Base-by-base conservation (phyloP, 78 protist species). In the Protostelium mycophagum region DNA sequence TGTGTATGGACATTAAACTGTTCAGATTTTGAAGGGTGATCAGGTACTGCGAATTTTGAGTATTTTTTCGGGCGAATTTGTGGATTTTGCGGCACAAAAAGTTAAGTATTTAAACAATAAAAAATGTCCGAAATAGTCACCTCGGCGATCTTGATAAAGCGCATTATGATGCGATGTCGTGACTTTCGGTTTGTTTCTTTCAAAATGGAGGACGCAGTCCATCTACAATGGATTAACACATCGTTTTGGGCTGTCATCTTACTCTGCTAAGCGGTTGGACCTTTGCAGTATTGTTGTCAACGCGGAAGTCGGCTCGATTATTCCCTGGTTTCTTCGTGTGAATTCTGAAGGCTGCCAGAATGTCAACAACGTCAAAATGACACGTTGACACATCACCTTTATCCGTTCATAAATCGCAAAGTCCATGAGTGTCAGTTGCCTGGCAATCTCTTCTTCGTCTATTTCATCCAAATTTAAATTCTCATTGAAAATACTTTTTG, bases 361-460 rank as follows among this genome's bases (percentile, higher is more conserved):
- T 51, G 31, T 51, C 73, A 16, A 51, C 16, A 16, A 5, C 73
- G 31, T 5, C 16, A 16, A 16, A 51, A 16, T 51, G 5, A 16
- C 73, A 51, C 73, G 73, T 51, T 51, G n/a, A n/a, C n/a, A n/a
- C n/a, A n/a, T n/a, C 73, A 51, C 73, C 73, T 91, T 93, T 34
- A 93, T 93, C 37, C 36, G 38, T 36, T 90, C 92, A 73, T 90
- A 93, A 86, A 93, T 83, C 36, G 63, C 84, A 87, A 93, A 93
- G 85, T 93, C 95, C 39, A 93, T 87, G 31, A 90, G 35, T 86
- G 93, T 90, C 35, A 93, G 86, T n/a, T 93, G 95, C 91, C 95
- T 93, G 25, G 95, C 95, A 37, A 93, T 93, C 31, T 93, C 95
- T 29, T 90, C 93, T 37, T 90, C 95, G 38, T 93, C 93, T 29